Percentiles rank a stretch among this genome's conserved stretches.
These are phyloP conservation scores for Capsicum rhomboideum DNA, from an alignment of 257 asterid genomes.

Conservation along the genomic window DNA sequence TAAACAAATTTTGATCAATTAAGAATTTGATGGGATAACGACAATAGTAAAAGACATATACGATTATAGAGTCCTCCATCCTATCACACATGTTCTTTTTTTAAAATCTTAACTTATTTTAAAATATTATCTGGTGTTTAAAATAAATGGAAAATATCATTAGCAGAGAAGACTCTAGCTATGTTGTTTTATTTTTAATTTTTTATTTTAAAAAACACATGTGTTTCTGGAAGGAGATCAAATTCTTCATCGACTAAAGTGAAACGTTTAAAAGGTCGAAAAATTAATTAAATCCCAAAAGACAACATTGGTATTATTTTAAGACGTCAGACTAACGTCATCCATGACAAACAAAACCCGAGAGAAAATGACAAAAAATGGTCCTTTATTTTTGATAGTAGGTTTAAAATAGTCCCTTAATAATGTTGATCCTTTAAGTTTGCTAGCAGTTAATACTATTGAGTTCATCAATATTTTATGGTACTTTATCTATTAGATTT, in stretches of 20 bases:
- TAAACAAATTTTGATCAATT: background rate
- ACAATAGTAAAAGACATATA: background rate
- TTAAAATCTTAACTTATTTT: background rate
- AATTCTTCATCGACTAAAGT: background rate
- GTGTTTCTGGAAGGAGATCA: background rate
- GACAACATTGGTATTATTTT: background rate
- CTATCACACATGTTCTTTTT: background rate
- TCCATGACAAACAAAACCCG: background rate
- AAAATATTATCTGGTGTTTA: background rate
- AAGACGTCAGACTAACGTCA: background rate
- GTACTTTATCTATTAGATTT: too few species aligned
- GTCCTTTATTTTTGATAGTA: too few species aligned
- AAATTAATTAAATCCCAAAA: background rate
- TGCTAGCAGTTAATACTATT: too few species aligned
- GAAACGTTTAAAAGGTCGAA: background rate
- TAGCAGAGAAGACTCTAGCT: background rate
- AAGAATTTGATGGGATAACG: background rate
- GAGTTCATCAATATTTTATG: too few species aligned
- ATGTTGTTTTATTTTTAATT: background rate
- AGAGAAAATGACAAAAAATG: too few species aligned
- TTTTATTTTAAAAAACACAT: background rate
- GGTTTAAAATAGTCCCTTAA: too few species aligned
- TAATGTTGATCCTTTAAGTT: too few species aligned
- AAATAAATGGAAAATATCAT: background rate
- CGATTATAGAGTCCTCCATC: background rate